Base-by-base conservation (phyloP, 192 early-diverging fungal genomes). In the Backusella parvicylindrica region DNA sequence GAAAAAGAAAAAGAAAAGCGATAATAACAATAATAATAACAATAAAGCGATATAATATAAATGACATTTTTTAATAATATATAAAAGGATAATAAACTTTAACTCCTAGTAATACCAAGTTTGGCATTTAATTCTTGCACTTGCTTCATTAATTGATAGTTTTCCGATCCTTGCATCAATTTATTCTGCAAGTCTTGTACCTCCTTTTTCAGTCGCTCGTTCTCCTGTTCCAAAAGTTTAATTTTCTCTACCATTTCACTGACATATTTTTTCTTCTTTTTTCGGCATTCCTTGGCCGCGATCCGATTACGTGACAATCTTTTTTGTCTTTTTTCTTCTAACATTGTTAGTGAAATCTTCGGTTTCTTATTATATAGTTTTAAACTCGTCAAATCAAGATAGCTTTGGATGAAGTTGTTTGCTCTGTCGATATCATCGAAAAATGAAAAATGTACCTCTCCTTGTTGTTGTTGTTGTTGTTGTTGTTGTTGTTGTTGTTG, bases 201-300 rank as follows among this genome's bases (percentile, higher is more conserved):
- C 77, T 92, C 89, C 79, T 91, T 91, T 67, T 85, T 84, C 64
- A 92, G 74, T 9, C 73, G 77, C 2, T 74, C 77, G 77, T 92
- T 92, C 43, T 94, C 92, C 21, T 89, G 83, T 68, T 90, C 87
- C 36, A 93, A 64, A 38, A 85, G 80, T 28, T 80, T 64, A 8
- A 91, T 84, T 66, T 90, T 88, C 36, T 89, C 84, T 72, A 92
- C 91, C 60, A 95, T 84, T 47, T 91, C 91, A 12, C 79, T 76
- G 30, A 95, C 88, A 73, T 89, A 92, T 12, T 83, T 85, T 75
- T 95, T 95, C 78, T 93, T 93, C 79, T 95, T 95, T 70, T 91
- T 91, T 7, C 93, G 89, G 60, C 92, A 95, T 74, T 93, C 93
- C 80, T 93, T 93, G 68, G 93, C 93, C 0, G 93, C 93, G 23